Conservation (phyloP, 2,329 filamentous ascomycete genomes). For the Neopestalotiopsis sp. region DNA sequence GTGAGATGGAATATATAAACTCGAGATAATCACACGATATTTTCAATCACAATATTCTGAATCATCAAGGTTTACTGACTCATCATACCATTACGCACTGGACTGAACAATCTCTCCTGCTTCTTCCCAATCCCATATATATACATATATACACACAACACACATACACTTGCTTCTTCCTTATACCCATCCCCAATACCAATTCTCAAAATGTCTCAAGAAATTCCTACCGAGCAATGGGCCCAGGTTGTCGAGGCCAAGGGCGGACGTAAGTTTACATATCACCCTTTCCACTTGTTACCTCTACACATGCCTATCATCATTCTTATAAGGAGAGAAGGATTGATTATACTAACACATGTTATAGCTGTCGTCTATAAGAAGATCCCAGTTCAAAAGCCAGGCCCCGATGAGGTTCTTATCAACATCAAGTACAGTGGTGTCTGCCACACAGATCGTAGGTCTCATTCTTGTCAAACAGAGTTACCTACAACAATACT, state of each 20-base stretch:
- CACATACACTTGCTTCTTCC: not conserved
- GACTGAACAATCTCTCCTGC: not conserved
- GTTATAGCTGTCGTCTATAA: conserved; percentile 69
- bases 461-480: not conserved
- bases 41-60: not conserved
- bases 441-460: conserved; percentile 84
- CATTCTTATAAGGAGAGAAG: not conserved
- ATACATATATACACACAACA: not conserved
- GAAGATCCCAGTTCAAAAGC: conserved; percentile 80
- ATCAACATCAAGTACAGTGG: conserved; percentile 90
- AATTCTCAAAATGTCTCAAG: conserved; percentile 24
- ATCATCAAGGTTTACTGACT: conserved; percentile 1
- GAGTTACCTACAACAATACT: not conserved
- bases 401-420: conserved; percentile 88
- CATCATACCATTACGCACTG: conserved; percentile 4
- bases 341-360: conserved; percentile 15
- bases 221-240: conserved; percentile 85
- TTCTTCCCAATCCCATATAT: too few relatives aligned
- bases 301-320: conserved; percentile 6
- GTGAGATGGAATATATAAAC: conserved; percentile 11
- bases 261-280: conserved; percentile 45
- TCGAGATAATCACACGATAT: conserved; percentile 8
- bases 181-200: not conserved
- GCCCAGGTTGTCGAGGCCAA: conserved; percentile 88
- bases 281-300: not conserved